Percentiles rank a stretch among this genome's conserved stretches.
Evolutionary conservation across 2,329 filamentous ascomycete species (phyloP).

Genomic region (Rhytidhysteron rufulum): DNA sequence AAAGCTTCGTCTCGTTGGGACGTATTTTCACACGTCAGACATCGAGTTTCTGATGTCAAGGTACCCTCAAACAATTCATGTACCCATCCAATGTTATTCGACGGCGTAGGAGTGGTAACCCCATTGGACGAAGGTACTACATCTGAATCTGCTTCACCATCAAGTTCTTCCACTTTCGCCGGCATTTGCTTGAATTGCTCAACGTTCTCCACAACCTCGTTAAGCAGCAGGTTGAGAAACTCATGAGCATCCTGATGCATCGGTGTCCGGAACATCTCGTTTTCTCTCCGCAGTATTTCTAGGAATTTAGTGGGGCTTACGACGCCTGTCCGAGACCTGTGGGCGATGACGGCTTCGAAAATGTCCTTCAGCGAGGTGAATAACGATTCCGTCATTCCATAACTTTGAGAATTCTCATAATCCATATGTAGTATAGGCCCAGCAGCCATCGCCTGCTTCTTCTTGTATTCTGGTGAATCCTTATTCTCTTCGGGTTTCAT

Average conservation of each 20-base stretch:
- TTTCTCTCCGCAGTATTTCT: slow-evolving; percentile 88
- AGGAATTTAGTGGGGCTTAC: slow-evolving; percentile 89
- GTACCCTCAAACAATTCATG: slow-evolving; percentile 96
- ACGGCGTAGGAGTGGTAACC: neutral
- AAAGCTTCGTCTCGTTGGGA: slow-evolving; percentile 96
- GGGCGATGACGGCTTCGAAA: slow-evolving; percentile 83
- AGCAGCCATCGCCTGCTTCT: slow-evolving; percentile 86
- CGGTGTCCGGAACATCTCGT: slow-evolving; percentile 94
- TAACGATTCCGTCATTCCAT: slow-evolving; percentile 91
- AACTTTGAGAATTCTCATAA: slow-evolving; percentile 72
- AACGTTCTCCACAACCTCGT: slow-evolving; percentile 91
- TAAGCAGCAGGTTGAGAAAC: slow-evolving; percentile 91
- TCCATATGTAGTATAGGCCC: slow-evolving; percentile 84
- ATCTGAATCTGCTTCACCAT: slow-evolving; percentile 19
- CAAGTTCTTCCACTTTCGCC: slow-evolving; percentile 42
- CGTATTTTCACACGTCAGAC: slow-evolving; percentile 90
- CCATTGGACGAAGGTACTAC: neutral
- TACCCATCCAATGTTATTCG: slow-evolving; percentile 66
- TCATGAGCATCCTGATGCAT: slow-evolving; percentile 99
- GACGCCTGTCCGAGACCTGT: slow-evolving; percentile 78
- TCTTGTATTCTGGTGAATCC: slow-evolving; percentile 95
- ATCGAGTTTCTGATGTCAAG: slow-evolving; percentile 92
- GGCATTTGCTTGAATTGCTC: slow-evolving; percentile 72
- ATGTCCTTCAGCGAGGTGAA: slow-evolving; percentile 96
- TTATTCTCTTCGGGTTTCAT: slow-evolving; percentile 85